Evolutionary conservation across 2,329 filamentous ascomycete species (phyloP).

Genomic region (Colletotrichum musae): DNA sequence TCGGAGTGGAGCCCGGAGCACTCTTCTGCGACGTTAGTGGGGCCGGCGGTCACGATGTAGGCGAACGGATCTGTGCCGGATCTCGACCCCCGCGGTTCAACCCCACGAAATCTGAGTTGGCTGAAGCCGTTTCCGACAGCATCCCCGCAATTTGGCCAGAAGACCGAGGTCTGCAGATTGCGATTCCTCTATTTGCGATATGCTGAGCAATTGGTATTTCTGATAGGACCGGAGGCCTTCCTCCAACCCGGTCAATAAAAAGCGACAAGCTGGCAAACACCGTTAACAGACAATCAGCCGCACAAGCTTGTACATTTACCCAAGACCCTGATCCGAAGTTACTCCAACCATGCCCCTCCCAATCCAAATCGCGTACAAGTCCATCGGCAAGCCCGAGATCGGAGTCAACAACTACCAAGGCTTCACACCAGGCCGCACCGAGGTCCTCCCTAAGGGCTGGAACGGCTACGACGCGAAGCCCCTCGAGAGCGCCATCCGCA

Average conservation of each 20-base stretch:
- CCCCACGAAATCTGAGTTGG: conserved; percentile 5
- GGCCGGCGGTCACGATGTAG: not conserved
- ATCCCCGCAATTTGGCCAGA: conserved; percentile 4
- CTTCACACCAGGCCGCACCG: conserved; percentile 53
- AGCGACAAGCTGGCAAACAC: conserved; percentile 7
- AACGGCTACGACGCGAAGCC: conserved; percentile 52
- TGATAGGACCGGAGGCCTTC: not conserved
- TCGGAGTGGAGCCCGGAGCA: not conserved
- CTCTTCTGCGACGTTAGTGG: conserved; percentile 12
- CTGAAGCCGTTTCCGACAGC: not conserved
- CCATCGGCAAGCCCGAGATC: conserved; percentile 46
- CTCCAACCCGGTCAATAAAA: conserved; percentile 21
- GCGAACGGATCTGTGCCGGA: conserved; percentile 12
- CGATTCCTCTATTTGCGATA: not conserved
- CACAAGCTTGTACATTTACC: not conserved
- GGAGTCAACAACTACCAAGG: conserved; percentile 45
- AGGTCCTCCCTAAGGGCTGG: conserved; percentile 56
- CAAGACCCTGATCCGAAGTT: not conserved
- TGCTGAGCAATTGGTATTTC: not conserved
- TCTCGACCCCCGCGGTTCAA: not conserved
- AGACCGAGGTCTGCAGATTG: conserved; percentile 12
- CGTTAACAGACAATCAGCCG: not conserved
- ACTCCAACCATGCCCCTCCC: conserved; percentile 36
- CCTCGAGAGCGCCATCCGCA: conserved; percentile 53
- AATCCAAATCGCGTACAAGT: conserved; percentile 38